phyloP scores from a whole-genome alignment of 352 stramenopile species.

The Phytopythium montanum region DNA sequence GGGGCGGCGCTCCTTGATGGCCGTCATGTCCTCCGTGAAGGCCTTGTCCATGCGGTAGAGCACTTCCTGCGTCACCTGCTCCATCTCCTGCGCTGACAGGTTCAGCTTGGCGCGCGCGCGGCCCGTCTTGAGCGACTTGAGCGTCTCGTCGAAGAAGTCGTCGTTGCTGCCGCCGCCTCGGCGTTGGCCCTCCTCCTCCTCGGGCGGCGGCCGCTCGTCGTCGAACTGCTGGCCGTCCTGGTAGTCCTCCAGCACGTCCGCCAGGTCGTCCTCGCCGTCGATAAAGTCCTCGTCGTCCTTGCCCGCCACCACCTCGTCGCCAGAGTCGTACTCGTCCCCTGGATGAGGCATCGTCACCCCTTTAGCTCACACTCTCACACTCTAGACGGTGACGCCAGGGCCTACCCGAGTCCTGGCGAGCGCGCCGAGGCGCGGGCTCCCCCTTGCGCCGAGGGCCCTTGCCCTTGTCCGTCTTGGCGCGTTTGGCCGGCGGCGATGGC shows the following conservation, averaged over 20 bases:
- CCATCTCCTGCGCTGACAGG: conserved; percentile 82
- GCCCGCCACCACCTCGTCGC: conserved; percentile 61
- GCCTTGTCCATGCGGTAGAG: conserved; percentile 89
- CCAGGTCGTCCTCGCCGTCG: conserved; percentile 83
- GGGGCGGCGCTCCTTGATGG: conserved; percentile 51
- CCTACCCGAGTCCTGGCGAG: conserved; percentile 21
- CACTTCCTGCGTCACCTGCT: conserved; percentile 83
- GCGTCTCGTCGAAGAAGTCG: conserved; percentile 78
- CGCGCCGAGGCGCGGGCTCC: conserved; percentile 10
- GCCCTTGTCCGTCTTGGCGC: conserved; percentile 30
- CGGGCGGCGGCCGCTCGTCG: conserved; percentile 70
- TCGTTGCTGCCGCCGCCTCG: conserved; percentile 34
- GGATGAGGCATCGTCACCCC: background rate
- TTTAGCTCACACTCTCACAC: background rate
- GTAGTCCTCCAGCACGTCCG: conserved; percentile 78
- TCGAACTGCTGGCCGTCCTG: conserved; percentile 76
- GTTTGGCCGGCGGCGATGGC: conserved; percentile 41
- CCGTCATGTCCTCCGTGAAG: conserved; percentile 64
- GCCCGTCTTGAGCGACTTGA: conserved; percentile 84
- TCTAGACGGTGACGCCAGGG: background rate
- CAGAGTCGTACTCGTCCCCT: conserved; percentile 83
- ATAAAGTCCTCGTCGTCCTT: conserved; percentile 89
- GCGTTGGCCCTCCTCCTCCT: conserved; percentile 24
- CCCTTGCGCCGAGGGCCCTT: conserved; percentile 12
- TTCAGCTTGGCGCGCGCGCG: conserved; percentile 68